Evolutionary conservation across 2,329 filamentous ascomycete genomes (phyloP).

Genomic region (Ambrosiella xylebori): DNA sequence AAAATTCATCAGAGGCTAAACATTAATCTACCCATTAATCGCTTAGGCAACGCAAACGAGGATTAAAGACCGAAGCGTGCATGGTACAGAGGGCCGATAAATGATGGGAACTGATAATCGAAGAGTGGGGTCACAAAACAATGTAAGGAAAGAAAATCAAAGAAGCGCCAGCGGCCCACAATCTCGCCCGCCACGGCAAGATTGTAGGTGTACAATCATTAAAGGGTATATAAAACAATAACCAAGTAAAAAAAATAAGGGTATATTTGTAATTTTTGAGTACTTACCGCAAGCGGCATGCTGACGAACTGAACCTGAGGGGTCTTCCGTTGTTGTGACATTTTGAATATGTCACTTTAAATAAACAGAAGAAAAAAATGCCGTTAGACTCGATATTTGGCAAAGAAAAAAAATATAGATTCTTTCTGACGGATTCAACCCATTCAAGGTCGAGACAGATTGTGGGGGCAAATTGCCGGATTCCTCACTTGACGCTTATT

Average conservation of each 20-base stretch:
- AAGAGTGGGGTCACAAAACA: constrained; percentile 4
- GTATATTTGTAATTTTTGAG: no score
- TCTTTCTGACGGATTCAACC: no score
- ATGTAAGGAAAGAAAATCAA: neutral
- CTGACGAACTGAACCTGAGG: neutral
- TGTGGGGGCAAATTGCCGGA: no score
- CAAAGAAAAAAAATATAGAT: no score
- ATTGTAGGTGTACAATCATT: constrained; percentile 4
- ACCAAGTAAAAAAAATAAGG: neutral
- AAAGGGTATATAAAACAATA: constrained; percentile 8
- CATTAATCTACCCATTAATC: neutral
- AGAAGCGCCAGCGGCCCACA: neutral
- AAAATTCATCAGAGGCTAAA: neutral
- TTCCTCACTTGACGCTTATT: no score
- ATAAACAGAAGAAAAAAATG: no score
- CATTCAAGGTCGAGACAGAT: no score
- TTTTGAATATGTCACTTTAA: no score
- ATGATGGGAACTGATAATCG: neutral
- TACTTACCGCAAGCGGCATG: neutral
- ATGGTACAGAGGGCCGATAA: neutral
- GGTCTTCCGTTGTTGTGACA: neutral
- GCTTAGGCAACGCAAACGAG: neutral
- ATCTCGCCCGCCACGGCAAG: constrained; percentile 7
- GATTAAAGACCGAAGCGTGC: neutral
- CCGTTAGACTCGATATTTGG: no score